Percentiles rank a stretch among this genome's conserved stretches.
phyloP scores from a whole-genome alignment of 768 basidiomycete genomes.

The Mycena belliarum region DNA sequence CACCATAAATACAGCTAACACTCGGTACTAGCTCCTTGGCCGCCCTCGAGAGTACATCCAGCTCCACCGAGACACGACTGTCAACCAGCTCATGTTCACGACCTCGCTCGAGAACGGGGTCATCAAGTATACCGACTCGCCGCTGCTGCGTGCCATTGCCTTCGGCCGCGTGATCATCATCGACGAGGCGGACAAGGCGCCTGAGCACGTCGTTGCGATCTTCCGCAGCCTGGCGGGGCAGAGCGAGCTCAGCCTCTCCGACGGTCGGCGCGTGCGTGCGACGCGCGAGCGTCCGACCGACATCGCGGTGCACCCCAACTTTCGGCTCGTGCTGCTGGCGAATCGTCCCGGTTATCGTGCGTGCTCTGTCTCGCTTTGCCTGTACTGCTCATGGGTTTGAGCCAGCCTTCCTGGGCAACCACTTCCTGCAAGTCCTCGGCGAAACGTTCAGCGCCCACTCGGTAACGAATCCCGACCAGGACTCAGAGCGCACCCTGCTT shows the following conservation, averaged over 20 bases:
- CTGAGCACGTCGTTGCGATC: constrained; percentile 71
- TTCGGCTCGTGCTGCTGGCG: constrained; percentile 63
- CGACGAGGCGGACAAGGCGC: constrained; percentile 74
- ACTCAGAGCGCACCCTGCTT: constrained; percentile 61
- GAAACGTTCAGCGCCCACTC: constrained; percentile 71
- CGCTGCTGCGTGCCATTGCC: constrained; percentile 62
- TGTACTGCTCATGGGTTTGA: neutral
- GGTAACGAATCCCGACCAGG: constrained; percentile 66
- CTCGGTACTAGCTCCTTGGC: constrained; percentile 51
- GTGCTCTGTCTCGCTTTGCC: constrained; percentile 19
- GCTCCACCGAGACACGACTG: constrained; percentile 69
- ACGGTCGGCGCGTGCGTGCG: constrained; percentile 58
- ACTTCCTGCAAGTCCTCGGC: constrained; percentile 71
- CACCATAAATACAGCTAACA: neutral
- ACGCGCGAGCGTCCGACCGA: constrained; percentile 50
- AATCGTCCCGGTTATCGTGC: constrained; percentile 72
- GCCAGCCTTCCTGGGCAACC: constrained; percentile 70
- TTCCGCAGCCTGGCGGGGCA: constrained; percentile 71
- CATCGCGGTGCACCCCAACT: constrained; percentile 62
- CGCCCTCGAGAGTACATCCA: constrained; percentile 71
- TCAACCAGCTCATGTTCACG: constrained; percentile 70
- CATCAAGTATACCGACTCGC: constrained; percentile 64
- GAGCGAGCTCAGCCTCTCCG: constrained; percentile 61
- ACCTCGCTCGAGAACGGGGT: constrained; percentile 59
- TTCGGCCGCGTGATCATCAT: constrained; percentile 67